Evolutionary conservation across 805 yeast genomes (phyloP).

Genomic region (Maudiozyma saulgeensis): DNA sequence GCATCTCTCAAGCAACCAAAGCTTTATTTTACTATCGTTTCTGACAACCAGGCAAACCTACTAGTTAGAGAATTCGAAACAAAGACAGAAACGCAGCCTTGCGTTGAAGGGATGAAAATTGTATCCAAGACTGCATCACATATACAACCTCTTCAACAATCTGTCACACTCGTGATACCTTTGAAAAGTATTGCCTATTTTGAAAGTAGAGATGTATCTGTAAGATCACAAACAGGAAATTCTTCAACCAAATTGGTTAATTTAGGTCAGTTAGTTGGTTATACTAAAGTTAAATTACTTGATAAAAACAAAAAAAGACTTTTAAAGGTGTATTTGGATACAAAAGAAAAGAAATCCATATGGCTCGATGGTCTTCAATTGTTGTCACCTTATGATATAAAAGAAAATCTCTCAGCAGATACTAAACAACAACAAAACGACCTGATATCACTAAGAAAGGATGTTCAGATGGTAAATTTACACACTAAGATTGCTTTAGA

Average conservation of each 20-base stretch:
- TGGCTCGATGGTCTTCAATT: constrained; percentile 75
- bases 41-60: constrained; percentile 56
- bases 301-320: constrained; percentile 35
- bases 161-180: constrained; percentile 35
- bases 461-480: constrained; percentile 40
- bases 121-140: not conserved
- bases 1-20: constrained; percentile 26
- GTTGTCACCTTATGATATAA: constrained; percentile 29
- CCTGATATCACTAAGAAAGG: constrained; percentile 37
- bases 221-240: constrained; percentile 4
- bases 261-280: constrained; percentile 46
- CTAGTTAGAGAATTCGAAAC: constrained; percentile 50
- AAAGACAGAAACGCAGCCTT: constrained; percentile 41
- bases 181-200: constrained; percentile 43
- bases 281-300: constrained; percentile 45
- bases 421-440: constrained; percentile 37
- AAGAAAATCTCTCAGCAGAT: constrained; percentile 31
- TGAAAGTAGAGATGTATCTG: constrained; percentile 40
- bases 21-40: constrained; percentile 48
- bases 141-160: constrained; percentile 1
- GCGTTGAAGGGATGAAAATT: constrained; percentile 47
- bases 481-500: constrained; percentile 19
- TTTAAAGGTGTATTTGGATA: constrained; percentile 59
- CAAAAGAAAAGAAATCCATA: constrained; percentile 53
- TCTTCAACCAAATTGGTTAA: constrained; percentile 38